Evolutionary conservation across 164 flowering plant genomes (phyloP).

Genomic region (Buxus sempervirens): DNA sequence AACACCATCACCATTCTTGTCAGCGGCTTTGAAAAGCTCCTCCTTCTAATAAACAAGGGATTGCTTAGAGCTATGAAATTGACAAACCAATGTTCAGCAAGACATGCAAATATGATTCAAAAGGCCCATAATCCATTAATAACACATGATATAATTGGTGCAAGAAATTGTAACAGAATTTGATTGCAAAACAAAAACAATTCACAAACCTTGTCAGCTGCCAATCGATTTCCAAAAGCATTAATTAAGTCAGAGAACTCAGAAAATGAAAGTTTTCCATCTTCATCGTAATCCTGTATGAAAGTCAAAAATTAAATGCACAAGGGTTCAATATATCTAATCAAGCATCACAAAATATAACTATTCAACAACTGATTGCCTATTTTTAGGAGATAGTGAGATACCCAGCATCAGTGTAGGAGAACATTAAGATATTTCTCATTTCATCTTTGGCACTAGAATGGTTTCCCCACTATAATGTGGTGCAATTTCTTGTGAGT

Average conservation of each 20-base stretch:
- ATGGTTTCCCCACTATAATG: too few species aligned
- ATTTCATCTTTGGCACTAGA: too few species aligned
- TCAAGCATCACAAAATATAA: too few species aligned
- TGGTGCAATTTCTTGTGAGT: too few species aligned
- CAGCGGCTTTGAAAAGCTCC: conserved; percentile 85
- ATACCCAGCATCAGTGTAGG: background rate
- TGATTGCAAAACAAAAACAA: too few species aligned
- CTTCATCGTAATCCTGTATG: conserved; percentile 69
- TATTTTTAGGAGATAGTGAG: background rate
- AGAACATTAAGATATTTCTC: too few species aligned
- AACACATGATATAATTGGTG: background rate
- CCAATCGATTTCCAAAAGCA: conserved; percentile 88
- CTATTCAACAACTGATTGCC: background rate
- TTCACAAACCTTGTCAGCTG: conserved; percentile 59
- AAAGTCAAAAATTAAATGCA: background rate
- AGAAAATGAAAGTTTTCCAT: conserved; percentile 70
- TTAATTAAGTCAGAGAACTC: conserved; percentile 77
- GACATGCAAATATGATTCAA: background rate
- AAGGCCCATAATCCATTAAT: background rate
- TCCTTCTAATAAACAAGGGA: conserved; percentile 58
- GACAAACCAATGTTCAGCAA: background rate
- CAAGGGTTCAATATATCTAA: background rate
- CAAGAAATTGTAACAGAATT: conserved; percentile 4
- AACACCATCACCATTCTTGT: conserved; percentile 73
- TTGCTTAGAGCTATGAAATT: conserved; percentile 13